Evolutionary conservation across 1,284 basidiomycete species (phyloP), one percentile per base, ranked within the genome.

Genomic region (Pyrrhoderma lamaoense): DNA sequence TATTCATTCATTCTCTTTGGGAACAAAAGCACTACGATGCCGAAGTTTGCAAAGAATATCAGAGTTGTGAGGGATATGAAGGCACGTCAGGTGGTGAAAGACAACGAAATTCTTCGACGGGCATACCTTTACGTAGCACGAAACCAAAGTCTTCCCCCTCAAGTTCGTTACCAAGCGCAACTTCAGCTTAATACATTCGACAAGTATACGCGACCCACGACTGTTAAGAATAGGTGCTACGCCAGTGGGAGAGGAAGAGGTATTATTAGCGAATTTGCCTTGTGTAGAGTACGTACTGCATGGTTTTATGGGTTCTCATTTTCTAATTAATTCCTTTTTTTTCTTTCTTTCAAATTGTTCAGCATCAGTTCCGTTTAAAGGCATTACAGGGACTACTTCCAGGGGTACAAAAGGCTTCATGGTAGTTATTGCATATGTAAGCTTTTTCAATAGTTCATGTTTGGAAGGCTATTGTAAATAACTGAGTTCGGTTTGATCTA

Each of bases 81-180:
- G 62, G 85, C 84, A 27, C 83, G 85, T 49, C 65, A 77, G 36
- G 80, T 78, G 49, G 83, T 89, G 54, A 72, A 74, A 48, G 76
- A 81, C 39, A 82, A 84, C 62, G 93, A 96, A 66, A 73, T 93
- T 47, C 73, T 83, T 39, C 83, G 93, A 22, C 75, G 90, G 50
- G 92, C 93, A 0, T 93, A 93, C 67, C 82, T 95, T 54, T 91
- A 82, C 67, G 85, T 95, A 58, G 91, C 93, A 18, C 80, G 93
- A 58, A 95, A 96, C 69, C 83, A 90, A 63, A 79, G 81, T 0
- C 70, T 95, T 9, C 83, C 92, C 5, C 73, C 87, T 3, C 84
- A 90, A 62, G 79, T 96, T 49, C 87, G 95, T 54, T 92, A 95
- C 68, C 90, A 94, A 63, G 94, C 95, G n/a, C 94, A 97, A 67